Conservation (phyloP, 768 basidiomycete genomes). For the Lanmaoa rubissima region DNA sequence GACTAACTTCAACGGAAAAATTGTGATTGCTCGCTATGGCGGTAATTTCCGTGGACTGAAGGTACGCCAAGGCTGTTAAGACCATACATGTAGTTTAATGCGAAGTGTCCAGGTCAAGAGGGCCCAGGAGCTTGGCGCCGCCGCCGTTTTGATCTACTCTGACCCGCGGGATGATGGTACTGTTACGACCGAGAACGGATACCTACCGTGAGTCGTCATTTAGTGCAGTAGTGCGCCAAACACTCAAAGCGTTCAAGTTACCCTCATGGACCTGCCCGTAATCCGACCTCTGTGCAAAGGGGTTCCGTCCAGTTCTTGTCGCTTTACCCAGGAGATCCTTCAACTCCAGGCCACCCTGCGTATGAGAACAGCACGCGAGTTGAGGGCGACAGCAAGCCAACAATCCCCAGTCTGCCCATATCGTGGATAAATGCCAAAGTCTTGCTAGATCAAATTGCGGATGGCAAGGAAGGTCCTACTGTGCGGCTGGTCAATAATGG, state of each 20-base stretch:
- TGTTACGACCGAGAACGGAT: constrained; percentile 77
- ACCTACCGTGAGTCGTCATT: constrained; percentile 45
- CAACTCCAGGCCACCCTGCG: constrained; percentile 85
- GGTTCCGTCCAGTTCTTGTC: constrained; percentile 79
- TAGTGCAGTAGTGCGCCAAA: neutral
- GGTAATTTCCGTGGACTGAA: constrained; percentile 87
- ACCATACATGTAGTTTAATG: constrained; percentile 21
- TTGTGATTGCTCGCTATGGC: constrained; percentile 79
- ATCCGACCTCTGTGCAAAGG: constrained; percentile 80
- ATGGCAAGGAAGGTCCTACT: constrained; percentile 36
- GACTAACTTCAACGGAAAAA: constrained; percentile 68
- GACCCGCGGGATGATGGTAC: constrained; percentile 87
- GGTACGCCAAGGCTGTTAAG: constrained; percentile 37
- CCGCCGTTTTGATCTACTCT: constrained; percentile 78
- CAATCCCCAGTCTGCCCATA: constrained; percentile 86
- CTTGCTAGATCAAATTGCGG: constrained; percentile 49
- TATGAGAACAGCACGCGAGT: constrained; percentile 76
- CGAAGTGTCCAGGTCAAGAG: constrained; percentile 60
- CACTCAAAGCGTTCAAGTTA: constrained; percentile 15
- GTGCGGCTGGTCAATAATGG: constrained; percentile 58
- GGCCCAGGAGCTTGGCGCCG: constrained; percentile 85
- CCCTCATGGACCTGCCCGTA: constrained; percentile 85
- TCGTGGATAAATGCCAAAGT: constrained; percentile 81
- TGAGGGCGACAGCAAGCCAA: constrained; percentile 61
- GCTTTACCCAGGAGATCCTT: constrained; percentile 72